These are phyloP conservation scores for Backusella sp. DNA, from an alignment of 192 early-diverging fungal species.

Conservation along the genomic window DNA sequence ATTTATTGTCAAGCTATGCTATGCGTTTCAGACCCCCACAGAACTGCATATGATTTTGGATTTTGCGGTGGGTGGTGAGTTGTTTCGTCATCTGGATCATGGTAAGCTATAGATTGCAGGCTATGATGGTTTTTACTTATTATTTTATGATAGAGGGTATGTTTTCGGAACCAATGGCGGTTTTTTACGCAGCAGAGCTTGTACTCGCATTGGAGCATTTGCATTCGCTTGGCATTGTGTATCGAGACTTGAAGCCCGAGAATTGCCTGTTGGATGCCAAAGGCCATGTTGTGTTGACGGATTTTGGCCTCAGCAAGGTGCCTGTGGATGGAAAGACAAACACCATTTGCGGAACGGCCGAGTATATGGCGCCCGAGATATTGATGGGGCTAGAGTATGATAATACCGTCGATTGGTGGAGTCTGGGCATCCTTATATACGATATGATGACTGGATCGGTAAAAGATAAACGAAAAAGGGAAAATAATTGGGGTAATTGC, in stretches of 20 bases:
- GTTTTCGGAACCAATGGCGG: constrained; percentile 74
- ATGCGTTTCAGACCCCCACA: constrained; percentile 87
- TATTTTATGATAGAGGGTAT: constrained; percentile 41
- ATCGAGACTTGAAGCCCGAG: constrained; percentile 78
- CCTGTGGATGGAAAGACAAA: constrained; percentile 51
- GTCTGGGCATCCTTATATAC: constrained; percentile 81
- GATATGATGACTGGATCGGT: constrained; percentile 90
- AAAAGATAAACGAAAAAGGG: constrained; percentile 37
- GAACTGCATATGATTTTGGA: constrained; percentile 86
- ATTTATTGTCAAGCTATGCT: constrained; percentile 92
- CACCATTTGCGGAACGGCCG: constrained; percentile 74
- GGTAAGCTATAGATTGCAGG: constrained; percentile 36
- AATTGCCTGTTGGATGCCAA: constrained; percentile 67
- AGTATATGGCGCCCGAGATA: constrained; percentile 74
- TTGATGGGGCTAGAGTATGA: constrained; percentile 62
- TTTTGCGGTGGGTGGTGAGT: constrained; percentile 88
- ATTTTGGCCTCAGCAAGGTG: constrained; percentile 87
- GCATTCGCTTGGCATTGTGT: constrained; percentile 86
- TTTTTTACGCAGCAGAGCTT: constrained; percentile 87
- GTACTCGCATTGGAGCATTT: constrained; percentile 84
- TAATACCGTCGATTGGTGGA: constrained; percentile 88
- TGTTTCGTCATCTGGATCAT: constrained; percentile 81
- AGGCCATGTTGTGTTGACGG: constrained; percentile 86
- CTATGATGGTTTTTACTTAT: neutral
- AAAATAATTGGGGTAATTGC: constrained; percentile 32